These are phyloP conservation scores for Avicennia marina DNA, from an alignment of 257 asterid species.

Conservation along the genomic window DNA sequence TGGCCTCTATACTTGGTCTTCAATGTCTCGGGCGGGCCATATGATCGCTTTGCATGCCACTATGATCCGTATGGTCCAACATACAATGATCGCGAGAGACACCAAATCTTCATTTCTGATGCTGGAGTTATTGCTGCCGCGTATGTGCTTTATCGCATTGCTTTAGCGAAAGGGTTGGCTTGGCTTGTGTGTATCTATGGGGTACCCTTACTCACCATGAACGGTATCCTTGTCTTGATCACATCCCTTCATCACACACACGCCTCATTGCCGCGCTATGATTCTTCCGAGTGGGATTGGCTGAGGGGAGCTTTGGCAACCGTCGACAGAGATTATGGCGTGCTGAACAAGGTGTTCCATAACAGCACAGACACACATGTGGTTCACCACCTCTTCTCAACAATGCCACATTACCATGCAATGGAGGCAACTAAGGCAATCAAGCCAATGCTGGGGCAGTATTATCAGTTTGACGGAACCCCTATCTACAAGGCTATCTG, in stretches of 20 bases:
- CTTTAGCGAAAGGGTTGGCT: constrained; percentile 45
- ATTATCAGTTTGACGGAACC: no score
- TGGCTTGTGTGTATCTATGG: constrained; percentile 51
- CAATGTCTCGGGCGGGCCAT: constrained; percentile 63
- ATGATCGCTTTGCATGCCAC: constrained; percentile 60
- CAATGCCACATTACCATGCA: constrained; percentile 70
- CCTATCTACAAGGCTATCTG: no score
- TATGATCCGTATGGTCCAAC: constrained; percentile 55
- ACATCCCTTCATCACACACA: constrained; percentile 70
- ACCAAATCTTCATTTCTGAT: no score
- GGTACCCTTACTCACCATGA: constrained; percentile 43
- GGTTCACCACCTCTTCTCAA: constrained; percentile 61
- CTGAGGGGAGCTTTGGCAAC: constrained; percentile 58
- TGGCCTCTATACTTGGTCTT: constrained; percentile 66
- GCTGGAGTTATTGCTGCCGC: no score
- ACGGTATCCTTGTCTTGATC: constrained; percentile 55
- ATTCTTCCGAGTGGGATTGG: no score
- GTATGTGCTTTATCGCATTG: no score
- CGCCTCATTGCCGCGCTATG: constrained; percentile 64
- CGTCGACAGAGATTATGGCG: constrained; percentile 55
- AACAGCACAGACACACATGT: constrained; percentile 66
- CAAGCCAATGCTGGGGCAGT: no score
- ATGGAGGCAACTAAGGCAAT: constrained; percentile 75
- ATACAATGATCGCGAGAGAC: no score
- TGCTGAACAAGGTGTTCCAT: constrained; percentile 58